Evolutionary conservation across 2,329 filamentous ascomycete species (phyloP), one percentile per base, ranked within the genome.

Genomic region (Neodidymelliopsis sp.): DNA sequence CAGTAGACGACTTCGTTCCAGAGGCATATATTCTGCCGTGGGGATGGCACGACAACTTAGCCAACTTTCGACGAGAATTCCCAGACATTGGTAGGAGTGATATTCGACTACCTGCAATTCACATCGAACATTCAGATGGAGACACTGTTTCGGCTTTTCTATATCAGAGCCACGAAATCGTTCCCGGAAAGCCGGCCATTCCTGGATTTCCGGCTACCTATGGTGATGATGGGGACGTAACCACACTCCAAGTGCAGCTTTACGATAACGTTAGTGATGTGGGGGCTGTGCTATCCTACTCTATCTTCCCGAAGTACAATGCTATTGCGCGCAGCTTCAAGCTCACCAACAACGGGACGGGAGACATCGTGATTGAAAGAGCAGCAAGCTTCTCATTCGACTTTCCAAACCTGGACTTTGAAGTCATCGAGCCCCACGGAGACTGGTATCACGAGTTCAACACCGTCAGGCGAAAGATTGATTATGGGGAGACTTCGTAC

Each of bases 11-110:
- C 38, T 76, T 81, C 12, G 74, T 80, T 2, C 75, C 78, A 0
- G 72, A 75, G 1, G 73, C 76, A 27, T 63, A 56, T 4, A 66
- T 75, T 8, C 54, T 59, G 1, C 57, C 68, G 4, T 65, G 77
- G 13, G 85, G 85, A 33, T 87, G 84, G 84, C 73, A 78, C 25
- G 71, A 77, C 23, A 62, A 75, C 37, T 67, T 78, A 25, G 79
- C 78, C 9, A 82, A 81, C 30, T 64, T 79, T 12, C 78, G 82
- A 12, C 79, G 85, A 20, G 85, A 87, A 62, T 86, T 85, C 43
- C 85, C 85, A 2, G 84, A 88, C 50, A 72, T 84, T 4, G 84
- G 85, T 1, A 78, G 84, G 6, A 84, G 84, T 12, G 85, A 88
- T 60, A 84, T 85, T 55, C 79, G 85, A 3, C 71, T 80, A 2